phyloP scores from a whole-genome alignment of 352 stramenopile genomes.

The Pythium phragmitis region DNA sequence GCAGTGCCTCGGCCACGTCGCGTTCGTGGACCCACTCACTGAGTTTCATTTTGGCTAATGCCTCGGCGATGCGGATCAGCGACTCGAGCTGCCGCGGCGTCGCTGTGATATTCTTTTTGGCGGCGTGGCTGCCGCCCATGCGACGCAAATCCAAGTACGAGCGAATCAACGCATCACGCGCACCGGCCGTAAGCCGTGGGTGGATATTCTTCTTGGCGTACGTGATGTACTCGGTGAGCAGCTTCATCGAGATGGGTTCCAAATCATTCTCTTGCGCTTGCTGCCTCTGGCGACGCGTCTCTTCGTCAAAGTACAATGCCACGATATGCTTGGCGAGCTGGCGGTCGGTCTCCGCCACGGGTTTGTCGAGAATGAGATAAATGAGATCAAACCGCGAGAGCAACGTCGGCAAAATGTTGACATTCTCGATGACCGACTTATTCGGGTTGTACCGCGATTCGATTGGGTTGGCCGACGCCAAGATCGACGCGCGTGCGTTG shows the following conservation, averaged over 20 bases:
- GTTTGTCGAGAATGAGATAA: slow-evolving; percentile 98
- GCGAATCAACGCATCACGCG: slow-evolving; percentile 88
- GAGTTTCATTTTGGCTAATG: slow-evolving; percentile 95
- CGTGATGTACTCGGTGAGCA: slow-evolving; percentile 95
- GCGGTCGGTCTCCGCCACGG: slow-evolving; percentile 92
- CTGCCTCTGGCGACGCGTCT: slow-evolving; percentile 43
- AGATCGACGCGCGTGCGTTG: slow-evolving; percentile 97
- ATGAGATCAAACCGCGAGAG: slow-evolving; percentile 99
- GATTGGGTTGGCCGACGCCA: slow-evolving; percentile 98
- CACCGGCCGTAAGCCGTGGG: slow-evolving; percentile 89
- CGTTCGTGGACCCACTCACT: slow-evolving; percentile 49
- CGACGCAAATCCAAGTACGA: slow-evolving; percentile 93
- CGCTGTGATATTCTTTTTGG: slow-evolving; percentile 96
- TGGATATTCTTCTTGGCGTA: slow-evolving; percentile 94
- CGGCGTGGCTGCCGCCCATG: slow-evolving; percentile 58
- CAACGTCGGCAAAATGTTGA: slow-evolving; percentile 97
- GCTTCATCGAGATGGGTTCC: slow-evolving; percentile 78
- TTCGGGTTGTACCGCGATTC: slow-evolving; percentile 98
- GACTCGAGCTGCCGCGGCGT: slow-evolving; percentile 98
- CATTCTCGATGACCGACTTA: slow-evolving; percentile 98
- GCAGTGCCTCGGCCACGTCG: slow-evolving; percentile 95
- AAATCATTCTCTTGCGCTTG: slow-evolving; percentile 29
- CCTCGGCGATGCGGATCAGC: slow-evolving; percentile 98
- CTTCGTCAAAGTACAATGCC: slow-evolving; percentile 93
- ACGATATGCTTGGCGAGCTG: slow-evolving; percentile 97